A percentile compares a stretch with the other conserved stretches of the same genome.
Conservation (phyloP, 2,329 filamentous ascomycete genomes). For the Penicillium griseofulvum region DNA sequence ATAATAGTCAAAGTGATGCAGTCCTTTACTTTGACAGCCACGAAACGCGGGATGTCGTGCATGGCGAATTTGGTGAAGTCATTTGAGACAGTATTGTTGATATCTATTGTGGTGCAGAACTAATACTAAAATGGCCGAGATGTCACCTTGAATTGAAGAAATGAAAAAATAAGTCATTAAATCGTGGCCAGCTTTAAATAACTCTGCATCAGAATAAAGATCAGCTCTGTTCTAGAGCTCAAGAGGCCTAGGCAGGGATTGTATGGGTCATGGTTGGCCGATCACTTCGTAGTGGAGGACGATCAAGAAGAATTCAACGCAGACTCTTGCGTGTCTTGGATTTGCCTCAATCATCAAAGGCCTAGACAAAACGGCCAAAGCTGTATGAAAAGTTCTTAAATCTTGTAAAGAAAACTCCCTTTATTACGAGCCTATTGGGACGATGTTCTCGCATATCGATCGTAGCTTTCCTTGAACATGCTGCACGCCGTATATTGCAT, state of each 20-base stretch:
- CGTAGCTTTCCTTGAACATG: not conserved
- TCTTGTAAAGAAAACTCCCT: not conserved
- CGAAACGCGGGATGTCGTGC: not conserved
- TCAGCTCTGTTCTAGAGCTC: slow-evolving; percentile 5
- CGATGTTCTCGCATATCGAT: not conserved
- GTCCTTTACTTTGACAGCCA: not conserved
- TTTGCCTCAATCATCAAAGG: not conserved
- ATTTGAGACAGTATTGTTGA: not conserved
- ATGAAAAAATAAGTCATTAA: not conserved
- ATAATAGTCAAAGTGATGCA: not conserved
- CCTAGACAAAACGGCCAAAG: not conserved
- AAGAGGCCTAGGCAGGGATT: not conserved
- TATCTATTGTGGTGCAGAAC: not conserved
- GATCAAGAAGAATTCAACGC: not conserved
- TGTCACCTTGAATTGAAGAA: not conserved
- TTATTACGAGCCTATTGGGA: not conserved
- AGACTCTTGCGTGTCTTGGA: not conserved
- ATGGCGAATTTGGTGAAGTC: not conserved
- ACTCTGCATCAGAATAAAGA: not conserved
- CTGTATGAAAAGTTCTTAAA: not conserved
- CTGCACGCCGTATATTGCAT: not conserved
- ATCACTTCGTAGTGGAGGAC: slow-evolving; percentile 1
- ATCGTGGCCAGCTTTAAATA: not conserved
- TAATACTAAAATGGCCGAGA: not conserved
- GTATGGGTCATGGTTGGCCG: not conserved